phyloP scores from a whole-genome alignment of 2,329 filamentous ascomycete species.

The Aspergillus ibericus region DNA sequence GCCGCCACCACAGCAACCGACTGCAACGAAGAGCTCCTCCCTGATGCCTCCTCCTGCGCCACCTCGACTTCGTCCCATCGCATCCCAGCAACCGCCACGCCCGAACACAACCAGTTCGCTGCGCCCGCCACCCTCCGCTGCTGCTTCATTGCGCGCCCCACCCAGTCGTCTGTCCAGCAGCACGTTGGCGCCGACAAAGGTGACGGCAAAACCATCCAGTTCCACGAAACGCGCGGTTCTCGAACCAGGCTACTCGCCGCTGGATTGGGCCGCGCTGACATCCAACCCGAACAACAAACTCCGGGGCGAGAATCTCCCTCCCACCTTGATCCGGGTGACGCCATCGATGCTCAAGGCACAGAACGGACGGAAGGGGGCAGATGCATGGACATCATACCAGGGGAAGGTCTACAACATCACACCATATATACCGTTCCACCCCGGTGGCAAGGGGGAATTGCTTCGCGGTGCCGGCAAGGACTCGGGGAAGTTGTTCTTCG shows the following conservation, averaged over 20 bases:
- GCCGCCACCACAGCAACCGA: not conserved
- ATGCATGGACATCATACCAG: constrained; percentile 87
- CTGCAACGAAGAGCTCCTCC: constrained; percentile 18
- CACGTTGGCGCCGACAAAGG: constrained; percentile 42
- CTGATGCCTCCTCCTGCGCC: constrained; percentile 38
- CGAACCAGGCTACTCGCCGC: constrained; percentile 85
- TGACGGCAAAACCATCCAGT: constrained; percentile 51
- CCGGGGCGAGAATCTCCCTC: constrained; percentile 55
- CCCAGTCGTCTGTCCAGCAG: constrained; percentile 43
- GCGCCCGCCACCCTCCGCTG: constrained; percentile 46
- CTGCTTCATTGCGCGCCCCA: constrained; percentile 44
- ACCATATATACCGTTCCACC: constrained; percentile 87
- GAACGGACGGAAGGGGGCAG: constrained; percentile 78
- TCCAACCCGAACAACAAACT: constrained; percentile 64
- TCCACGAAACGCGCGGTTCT: constrained; percentile 52
- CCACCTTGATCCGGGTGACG: constrained; percentile 69
- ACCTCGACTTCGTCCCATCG: constrained; percentile 27
- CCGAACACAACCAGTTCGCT: constrained; percentile 31
- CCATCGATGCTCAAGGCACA: constrained; percentile 75
- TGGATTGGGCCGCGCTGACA: constrained; percentile 89
- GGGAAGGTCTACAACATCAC: constrained; percentile 93
- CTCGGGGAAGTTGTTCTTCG: constrained; percentile 61
- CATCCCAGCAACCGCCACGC: constrained; percentile 30
- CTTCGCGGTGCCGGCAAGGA: constrained; percentile 67
- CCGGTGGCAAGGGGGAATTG: constrained; percentile 68